These are phyloP conservation scores for Myrmaecium sp. DNA, from an alignment of 2,329 filamentous ascomycete genomes.

Conservation along the genomic window DNA sequence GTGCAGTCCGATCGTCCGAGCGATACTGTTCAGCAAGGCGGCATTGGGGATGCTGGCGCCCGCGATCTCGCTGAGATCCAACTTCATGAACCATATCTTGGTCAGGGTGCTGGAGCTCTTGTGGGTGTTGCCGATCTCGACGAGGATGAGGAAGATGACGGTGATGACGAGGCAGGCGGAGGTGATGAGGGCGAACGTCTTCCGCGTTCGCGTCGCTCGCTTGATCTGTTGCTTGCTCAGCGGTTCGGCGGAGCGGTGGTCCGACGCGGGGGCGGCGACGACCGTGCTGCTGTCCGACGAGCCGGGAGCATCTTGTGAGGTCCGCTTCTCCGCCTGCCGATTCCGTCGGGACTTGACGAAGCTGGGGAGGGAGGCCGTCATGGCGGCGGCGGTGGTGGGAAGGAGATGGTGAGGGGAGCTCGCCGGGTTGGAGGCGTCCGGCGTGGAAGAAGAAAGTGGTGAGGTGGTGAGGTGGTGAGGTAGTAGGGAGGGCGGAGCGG, in stretches of 20 bases:
- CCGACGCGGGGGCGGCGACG: too few relatives aligned
- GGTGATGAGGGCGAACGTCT: conserved; percentile 46
- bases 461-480: too few relatives aligned
- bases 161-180: conserved; percentile 56
- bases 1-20: conserved; percentile 69
- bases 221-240: conserved; percentile 20
- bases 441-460: too few relatives aligned
- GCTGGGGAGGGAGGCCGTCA: too few relatives aligned
- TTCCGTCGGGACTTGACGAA: too few relatives aligned
- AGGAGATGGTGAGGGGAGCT: too few relatives aligned
- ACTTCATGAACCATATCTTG: conserved; percentile 66
- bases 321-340: too few relatives aligned
- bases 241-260: conserved; percentile 4
- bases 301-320: too few relatives aligned
- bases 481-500: too few relatives aligned
- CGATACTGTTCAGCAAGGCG: conserved; percentile 69
- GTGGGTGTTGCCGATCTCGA: conserved; percentile 59
- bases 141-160: conserved; percentile 64
- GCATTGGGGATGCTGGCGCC: conserved; percentile 55
- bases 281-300: too few relatives aligned
- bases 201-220: conserved; percentile 30
- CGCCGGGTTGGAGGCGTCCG: too few relatives aligned
- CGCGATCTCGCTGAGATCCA: conserved; percentile 70
- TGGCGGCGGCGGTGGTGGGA: too few relatives aligned
- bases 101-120: conserved; percentile 44